Percentiles rank a stretch among this genome's conserved stretches.
Conservation (phyloP, 306 rosid genomes). For the Canavalia ensiformis region DNA sequence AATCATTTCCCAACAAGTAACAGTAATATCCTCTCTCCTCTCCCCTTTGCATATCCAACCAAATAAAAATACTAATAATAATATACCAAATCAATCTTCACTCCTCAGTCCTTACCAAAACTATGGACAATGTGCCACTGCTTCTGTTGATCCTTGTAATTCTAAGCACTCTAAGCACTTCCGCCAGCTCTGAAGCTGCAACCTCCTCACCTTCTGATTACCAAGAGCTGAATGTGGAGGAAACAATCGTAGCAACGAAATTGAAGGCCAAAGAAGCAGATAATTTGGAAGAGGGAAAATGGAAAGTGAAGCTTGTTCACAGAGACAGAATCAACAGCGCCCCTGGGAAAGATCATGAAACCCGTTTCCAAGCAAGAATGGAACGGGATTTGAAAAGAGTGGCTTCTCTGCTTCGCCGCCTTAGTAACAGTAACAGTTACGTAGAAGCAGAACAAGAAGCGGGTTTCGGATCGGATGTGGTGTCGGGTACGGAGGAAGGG, state of each 20-base stretch:
- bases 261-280: neutral
- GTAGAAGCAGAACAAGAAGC: neutral
- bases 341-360: neutral
- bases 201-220: conserved; percentile 32
- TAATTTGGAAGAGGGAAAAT: neutral
- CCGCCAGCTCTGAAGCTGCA: neutral
- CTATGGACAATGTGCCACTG: conserved; percentile 5
- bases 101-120: neutral
- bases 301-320: conserved; percentile 71
- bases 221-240: conserved; percentile 47
- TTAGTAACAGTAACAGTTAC: neutral
- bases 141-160: conserved; percentile 1
- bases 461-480: conserved; percentile 75
- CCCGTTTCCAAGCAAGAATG: conserved; percentile 60
- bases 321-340: conserved; percentile 54
- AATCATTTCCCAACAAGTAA: neutral
- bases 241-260: conserved; percentile 36
- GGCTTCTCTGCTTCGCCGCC: conserved; percentile 50
- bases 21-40: neutral
- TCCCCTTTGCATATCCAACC: neutral
- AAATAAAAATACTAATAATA: neutral
- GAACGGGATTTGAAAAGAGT: conserved; percentile 69
- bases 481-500: conserved; percentile 85
- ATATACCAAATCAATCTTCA: neutral
- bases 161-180: neutral